phyloP scores from a whole-genome alignment of 345 rosid genomes.

The Salix viminalis region DNA sequence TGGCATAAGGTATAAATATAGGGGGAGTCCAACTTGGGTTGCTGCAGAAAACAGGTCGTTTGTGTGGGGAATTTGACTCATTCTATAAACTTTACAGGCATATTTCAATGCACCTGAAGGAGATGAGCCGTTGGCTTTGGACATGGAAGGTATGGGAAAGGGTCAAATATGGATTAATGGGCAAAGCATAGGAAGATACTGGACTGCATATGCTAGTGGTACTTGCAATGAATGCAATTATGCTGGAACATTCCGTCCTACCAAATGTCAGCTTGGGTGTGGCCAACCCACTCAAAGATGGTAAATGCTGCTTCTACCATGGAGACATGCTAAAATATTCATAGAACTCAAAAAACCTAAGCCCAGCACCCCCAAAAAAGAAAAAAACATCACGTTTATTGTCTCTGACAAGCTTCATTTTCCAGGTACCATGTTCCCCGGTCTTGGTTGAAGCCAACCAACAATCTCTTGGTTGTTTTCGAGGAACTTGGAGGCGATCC shows the following conservation, averaged over 20 bases:
- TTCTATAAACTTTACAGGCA: constrained; percentile 39
- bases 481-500: constrained; percentile 98
- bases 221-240: constrained; percentile 75
- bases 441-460: constrained; percentile 81
- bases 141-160: constrained; percentile 97
- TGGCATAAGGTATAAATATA: constrained; percentile 78
- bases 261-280: constrained; percentile 83
- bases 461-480: constrained; percentile 81
- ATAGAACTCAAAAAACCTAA: background rate
- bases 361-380: too few relatives aligned
- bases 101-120: constrained; percentile 91
- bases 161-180: constrained; percentile 98
- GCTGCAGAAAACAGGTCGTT: background rate
- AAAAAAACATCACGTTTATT: background rate
- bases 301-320: constrained; percentile 22
- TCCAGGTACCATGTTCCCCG: constrained; percentile 87
- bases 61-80: background rate
- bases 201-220: constrained; percentile 85
- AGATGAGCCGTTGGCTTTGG: constrained; percentile 85
- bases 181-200: constrained; percentile 89
- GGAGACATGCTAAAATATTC: background rate
- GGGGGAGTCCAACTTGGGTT: background rate
- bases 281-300: constrained; percentile 93
- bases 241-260: constrained; percentile 68
- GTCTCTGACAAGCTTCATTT: constrained; percentile 6